Conservation (phyloP, 208 protist genomes). For the Kentomonas sorsogonicus region DNA sequence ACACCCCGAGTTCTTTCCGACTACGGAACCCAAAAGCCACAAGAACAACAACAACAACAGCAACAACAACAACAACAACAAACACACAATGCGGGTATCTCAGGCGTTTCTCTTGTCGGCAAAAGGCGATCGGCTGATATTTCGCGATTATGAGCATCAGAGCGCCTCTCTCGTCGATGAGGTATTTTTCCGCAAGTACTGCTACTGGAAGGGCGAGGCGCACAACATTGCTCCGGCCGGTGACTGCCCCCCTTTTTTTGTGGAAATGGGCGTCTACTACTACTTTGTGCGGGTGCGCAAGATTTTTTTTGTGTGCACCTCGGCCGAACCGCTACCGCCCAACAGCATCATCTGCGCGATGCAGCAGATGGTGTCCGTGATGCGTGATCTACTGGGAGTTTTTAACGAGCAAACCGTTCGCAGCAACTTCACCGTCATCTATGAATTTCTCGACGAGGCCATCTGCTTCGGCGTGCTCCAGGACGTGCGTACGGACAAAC, state of each 20-base stretch:
- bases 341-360: constrained; percentile 74
- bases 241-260: constrained; percentile 55
- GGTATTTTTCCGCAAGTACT: constrained; percentile 85
- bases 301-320: constrained; percentile 83
- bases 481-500: constrained; percentile 56
- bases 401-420: constrained; percentile 82
- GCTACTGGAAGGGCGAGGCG: constrained; percentile 37
- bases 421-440: constrained; percentile 87
- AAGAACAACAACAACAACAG: too few relatives aligned
- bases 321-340: constrained; percentile 63
- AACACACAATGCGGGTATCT: constrained; percentile 47
- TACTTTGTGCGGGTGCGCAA: constrained; percentile 56
- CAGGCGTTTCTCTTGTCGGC: constrained; percentile 85
- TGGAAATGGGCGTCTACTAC: constrained; percentile 78
- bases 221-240: constrained; percentile 39
- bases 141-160: constrained; percentile 80
- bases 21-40: too few relatives aligned
- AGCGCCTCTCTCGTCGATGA: constrained; percentile 51
- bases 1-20: too few relatives aligned
- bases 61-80: too few relatives aligned
- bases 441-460: constrained; percentile 92
- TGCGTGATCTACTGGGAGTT: constrained; percentile 85
- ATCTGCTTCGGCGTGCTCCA: constrained; percentile 84
- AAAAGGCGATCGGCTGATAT: constrained; percentile 77
- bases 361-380: constrained; percentile 48